Evolutionary conservation across 176 grass and related monocot species (phyloP), one percentile per base, ranked within the genome.

Genomic region (Eragrostis nindensis): DNA sequence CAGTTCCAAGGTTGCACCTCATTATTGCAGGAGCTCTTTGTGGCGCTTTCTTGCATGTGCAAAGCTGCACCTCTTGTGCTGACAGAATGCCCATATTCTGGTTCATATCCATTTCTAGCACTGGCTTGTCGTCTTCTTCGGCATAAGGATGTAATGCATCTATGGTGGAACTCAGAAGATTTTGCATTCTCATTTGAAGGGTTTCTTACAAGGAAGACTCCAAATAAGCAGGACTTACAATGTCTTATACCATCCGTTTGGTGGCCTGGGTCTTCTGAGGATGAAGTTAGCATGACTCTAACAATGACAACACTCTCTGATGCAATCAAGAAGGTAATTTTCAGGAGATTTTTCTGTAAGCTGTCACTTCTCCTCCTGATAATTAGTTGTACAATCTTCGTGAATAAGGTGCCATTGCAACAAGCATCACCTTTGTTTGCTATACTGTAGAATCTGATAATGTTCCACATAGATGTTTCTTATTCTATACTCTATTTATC

Each of bases 241-340:
- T 85, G 70, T 80, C 90, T 96, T 56, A 80, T 96, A 76, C 93
- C 93, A 78, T 90, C 93, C 69, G 90, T 96, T 65, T 96, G 93
- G 93, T 96, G 93, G 93, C 90, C 90, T 82, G 88, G 90, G 24
- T 92, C 82, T 48, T 92, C 81, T 53, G 90, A 96, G 62, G 88
- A 96, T 82, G 86, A 85, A 32, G 85, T 86, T 69, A 92, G 89
- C 80, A 96, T 96, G 93, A 71, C 75, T 61, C 60, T 96, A 53
- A 88, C 90, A 10, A 83, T 92, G 80, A 83, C 67, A 49, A 82
- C 82, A 70, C 82, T 96, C 67, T 90, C 93, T n/a, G 85, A 86
- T 70, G 93, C 93, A 67, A 80, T 97, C 17, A 84, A 79, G 75
- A 97, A 97, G 87, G 93, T 90, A 71, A 9, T 60, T 32, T 29